phyloP scores from a whole-genome alignment of 257 asterid genomes.

The Jaltomata sinuosa region DNA sequence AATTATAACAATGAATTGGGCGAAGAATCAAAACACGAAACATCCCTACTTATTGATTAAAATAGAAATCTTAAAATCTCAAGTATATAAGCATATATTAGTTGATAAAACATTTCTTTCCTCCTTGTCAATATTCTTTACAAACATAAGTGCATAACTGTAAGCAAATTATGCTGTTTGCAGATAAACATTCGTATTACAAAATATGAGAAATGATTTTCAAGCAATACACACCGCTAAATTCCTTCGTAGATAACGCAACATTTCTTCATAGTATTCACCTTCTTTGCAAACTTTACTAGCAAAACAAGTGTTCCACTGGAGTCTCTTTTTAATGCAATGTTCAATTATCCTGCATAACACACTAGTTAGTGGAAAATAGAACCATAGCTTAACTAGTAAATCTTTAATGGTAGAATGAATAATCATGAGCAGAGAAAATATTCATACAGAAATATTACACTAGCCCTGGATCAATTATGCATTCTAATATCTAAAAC shows the following conservation, averaged over 20 bases:
- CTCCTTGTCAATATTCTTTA: not conserved
- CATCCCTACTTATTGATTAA: not conserved
- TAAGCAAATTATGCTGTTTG: not conserved
- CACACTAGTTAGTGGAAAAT: not conserved
- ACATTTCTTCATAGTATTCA: constrained; percentile 97
- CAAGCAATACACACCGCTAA: constrained; percentile 58
- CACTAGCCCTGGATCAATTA: not conserved
- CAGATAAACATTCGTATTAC: not conserved
- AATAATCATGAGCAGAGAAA: not conserved
- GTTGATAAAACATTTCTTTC: not conserved
- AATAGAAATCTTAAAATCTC: not conserved
- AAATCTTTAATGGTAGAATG: not conserved
- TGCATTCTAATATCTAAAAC: not conserved
- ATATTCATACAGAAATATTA: not conserved
- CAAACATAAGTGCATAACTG: not conserved
- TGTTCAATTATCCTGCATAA: constrained; percentile 73
- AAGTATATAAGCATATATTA: not conserved
- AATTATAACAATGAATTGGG: too few relatives aligned
- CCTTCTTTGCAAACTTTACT: constrained; percentile 89
- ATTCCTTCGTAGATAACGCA: constrained; percentile 87
- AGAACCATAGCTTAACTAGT: not conserved
- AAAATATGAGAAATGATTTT: not conserved
- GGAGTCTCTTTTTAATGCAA: constrained; percentile 85
- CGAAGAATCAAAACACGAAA: too few relatives aligned
- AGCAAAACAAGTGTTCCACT: constrained; percentile 76